These are phyloP conservation scores for Cladosporium austrohemisphaericum DNA, from an alignment of 2,329 filamentous ascomycete genomes.

Conservation along the genomic window DNA sequence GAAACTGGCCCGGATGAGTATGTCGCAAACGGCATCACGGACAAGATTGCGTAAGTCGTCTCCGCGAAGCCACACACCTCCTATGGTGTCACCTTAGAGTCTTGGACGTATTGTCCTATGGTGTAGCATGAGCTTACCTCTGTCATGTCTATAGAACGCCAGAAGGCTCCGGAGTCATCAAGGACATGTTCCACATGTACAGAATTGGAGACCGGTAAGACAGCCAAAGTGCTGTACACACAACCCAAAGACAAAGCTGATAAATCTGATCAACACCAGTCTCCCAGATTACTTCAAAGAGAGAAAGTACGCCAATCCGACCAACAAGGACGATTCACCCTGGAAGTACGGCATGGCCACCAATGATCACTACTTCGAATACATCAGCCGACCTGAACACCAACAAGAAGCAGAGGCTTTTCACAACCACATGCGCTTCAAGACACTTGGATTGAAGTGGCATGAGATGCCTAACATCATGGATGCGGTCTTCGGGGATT, in stretches of 20 bases:
- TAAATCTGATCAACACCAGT: background rate
- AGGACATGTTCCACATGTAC: conserved; percentile 8
- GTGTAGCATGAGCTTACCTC: too few species aligned
- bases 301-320: background rate
- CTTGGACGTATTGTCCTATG: too few species aligned
- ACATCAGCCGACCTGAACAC: conserved; percentile 1
- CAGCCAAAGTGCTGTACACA: background rate
- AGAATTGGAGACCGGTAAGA: background rate
- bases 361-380: conserved; percentile 10
- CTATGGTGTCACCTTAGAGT: too few species aligned
- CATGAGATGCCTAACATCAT: conserved; percentile 14
- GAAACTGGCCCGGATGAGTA: conserved; percentile 7
- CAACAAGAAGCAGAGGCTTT: conserved; percentile 2
- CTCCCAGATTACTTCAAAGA: conserved; percentile 1
- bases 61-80: background rate
- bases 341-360: conserved; percentile 6
- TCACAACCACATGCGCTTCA: conserved; percentile 15
- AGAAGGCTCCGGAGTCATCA: background rate
- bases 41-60: conserved; percentile 4
- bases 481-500: background rate
- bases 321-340: conserved; percentile 1
- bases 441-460: conserved; percentile 10
- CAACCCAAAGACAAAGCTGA: background rate
- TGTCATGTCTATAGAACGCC: conserved; percentile 1
- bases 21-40: conserved; percentile 1